Percentiles rank a stretch among this genome's conserved stretches.
Evolutionary conservation across 2,329 filamentous ascomycete species (phyloP).

Genomic region (Cordyceps javanica): DNA sequence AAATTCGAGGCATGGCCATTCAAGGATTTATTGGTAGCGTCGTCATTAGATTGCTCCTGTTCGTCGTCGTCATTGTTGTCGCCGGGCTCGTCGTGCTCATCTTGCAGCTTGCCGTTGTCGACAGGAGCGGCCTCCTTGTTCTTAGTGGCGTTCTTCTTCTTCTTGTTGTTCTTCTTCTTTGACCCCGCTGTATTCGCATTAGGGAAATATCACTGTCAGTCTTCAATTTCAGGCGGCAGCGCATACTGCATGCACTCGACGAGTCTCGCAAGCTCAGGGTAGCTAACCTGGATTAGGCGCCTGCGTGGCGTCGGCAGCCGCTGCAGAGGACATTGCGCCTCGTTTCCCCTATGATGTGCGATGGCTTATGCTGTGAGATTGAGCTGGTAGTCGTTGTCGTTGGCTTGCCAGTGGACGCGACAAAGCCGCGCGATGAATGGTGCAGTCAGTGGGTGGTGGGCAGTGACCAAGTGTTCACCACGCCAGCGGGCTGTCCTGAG

Average conservation of each 20-base stretch:
- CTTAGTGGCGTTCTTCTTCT: constrained; percentile 51
- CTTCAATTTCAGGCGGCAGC: not conserved
- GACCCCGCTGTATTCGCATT: constrained; percentile 26
- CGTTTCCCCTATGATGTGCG: not conserved
- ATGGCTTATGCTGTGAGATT: constrained; percentile 15
- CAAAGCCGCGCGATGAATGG: constrained; percentile 6
- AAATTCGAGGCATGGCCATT: constrained; percentile 51
- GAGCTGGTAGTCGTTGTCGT: constrained; percentile 19
- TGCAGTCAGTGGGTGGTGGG: not conserved
- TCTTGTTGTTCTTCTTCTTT: constrained; percentile 54
- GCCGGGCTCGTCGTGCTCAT: constrained; percentile 30
- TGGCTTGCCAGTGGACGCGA: constrained; percentile 7
- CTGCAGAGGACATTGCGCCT: constrained; percentile 33
- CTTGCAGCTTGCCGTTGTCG: constrained; percentile 26
- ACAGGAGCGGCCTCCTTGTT: constrained; percentile 34
- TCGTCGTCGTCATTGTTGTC: constrained; percentile 37
- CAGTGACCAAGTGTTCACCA: not conserved
- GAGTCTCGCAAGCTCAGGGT: not conserved
- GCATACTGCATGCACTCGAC: not conserved
- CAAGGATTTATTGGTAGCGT: constrained; percentile 12
- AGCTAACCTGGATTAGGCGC: constrained; percentile 30
- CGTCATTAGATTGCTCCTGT: constrained; percentile 35
- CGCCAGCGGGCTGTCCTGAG: not conserved
- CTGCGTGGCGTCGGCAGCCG: constrained; percentile 29
- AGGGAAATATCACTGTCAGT: constrained; percentile 17